These are phyloP conservation scores for Bidens hawaiensis DNA, from an alignment of 140 eudicot species.

Conservation along the genomic window DNA sequence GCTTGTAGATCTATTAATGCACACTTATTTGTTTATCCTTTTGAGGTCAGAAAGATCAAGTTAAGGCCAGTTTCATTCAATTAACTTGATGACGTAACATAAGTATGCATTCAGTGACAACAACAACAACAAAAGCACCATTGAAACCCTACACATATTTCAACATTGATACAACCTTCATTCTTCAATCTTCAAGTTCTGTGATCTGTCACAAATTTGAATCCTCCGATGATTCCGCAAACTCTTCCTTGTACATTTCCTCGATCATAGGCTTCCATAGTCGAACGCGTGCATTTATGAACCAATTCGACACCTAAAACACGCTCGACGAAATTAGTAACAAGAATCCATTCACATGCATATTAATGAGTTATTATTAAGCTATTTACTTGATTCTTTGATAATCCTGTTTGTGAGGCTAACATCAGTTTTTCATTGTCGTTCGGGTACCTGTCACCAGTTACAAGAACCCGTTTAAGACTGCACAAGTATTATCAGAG, in stretches of 20 bases:
- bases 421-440: slow-evolving; percentile 78
- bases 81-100: slow-evolving; percentile 32
- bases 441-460: slow-evolving; percentile 62
- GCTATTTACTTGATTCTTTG: slow-evolving; percentile 74
- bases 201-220: slow-evolving; percentile 34
- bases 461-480: not conserved
- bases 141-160: slow-evolving; percentile 15
- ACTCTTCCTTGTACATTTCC: slow-evolving; percentile 94
- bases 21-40: slow-evolving; percentile 25
- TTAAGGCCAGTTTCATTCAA: slow-evolving; percentile 26
- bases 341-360: not conserved
- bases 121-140: slow-evolving; percentile 16
- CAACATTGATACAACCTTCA: slow-evolving; percentile 22
- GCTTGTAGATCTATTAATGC: slow-evolving; percentile 25
- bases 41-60: slow-evolving; percentile 31
- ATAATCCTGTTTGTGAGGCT: slow-evolving; percentile 86
- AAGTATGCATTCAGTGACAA: slow-evolving; percentile 30
- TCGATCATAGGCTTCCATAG: slow-evolving; percentile 99
- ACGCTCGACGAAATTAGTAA: slow-evolving; percentile 1
- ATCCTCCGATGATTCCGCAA: slow-evolving; percentile 59
- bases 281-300: slow-evolving; percentile 88
- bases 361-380: not conserved
- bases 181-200: slow-evolving; percentile 26
- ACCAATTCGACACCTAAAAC: slow-evolving; percentile 82
- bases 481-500: not conserved